These are phyloP conservation scores for Panus rudis DNA, from an alignment of 768 basidiomycete genomes.

Conservation along the genomic window DNA sequence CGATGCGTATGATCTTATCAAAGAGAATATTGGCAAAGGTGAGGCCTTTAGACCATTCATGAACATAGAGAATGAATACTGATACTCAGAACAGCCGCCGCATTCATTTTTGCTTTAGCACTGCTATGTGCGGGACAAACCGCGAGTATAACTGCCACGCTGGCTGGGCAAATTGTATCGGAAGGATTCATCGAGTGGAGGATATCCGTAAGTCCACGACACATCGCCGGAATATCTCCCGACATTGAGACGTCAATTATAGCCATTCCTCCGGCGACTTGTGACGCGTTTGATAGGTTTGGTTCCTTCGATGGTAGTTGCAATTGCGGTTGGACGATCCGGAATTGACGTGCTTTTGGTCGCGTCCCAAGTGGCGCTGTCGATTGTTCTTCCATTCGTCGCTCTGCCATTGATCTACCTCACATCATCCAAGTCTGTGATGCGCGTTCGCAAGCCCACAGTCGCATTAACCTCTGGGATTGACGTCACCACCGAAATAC, in stretches of 20 bases:
- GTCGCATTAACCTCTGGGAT: too few relatives aligned
- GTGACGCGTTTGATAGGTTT: constrained; percentile 77
- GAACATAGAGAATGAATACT: constrained; percentile 6
- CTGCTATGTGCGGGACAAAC: constrained; percentile 86
- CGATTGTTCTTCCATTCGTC: constrained; percentile 80
- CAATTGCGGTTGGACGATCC: constrained; percentile 55
- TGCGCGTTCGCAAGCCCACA: constrained; percentile 49
- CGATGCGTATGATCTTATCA: constrained; percentile 75
- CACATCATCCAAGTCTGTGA: constrained; percentile 59
- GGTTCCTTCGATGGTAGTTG: constrained; percentile 76
- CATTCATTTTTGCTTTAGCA: constrained; percentile 79
- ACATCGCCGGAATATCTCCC: background rate
- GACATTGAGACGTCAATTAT: background rate
- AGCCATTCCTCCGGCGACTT: constrained; percentile 76
- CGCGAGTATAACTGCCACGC: constrained; percentile 81
- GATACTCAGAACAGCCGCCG: constrained; percentile 48
- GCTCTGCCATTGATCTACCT: constrained; percentile 74
- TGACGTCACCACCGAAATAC: too few relatives aligned
- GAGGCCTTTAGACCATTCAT: constrained; percentile 17
- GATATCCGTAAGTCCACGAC: constrained; percentile 53
- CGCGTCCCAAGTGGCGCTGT: constrained; percentile 76
- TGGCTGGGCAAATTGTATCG: constrained; percentile 83
- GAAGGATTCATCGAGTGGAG: constrained; percentile 90
- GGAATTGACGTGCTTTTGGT: constrained; percentile 82
- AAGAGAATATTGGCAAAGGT: constrained; percentile 58